Evolutionary conservation across 176 grass and related monocot species (phyloP).

Genomic region (Carex cristatella): DNA sequence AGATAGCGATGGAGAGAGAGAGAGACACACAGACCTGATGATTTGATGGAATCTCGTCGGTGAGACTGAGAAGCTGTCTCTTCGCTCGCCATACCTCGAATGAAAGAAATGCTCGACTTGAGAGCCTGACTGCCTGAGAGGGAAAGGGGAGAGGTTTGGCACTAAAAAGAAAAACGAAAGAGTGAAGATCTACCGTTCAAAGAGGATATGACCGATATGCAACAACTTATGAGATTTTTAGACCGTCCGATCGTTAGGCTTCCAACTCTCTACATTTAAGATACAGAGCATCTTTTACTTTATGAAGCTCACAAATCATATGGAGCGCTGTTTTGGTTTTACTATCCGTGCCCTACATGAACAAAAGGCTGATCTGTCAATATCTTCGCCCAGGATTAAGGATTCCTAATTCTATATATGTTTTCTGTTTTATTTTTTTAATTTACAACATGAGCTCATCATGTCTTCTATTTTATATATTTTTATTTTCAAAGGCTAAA

Average conservation of each 20-base stretch:
- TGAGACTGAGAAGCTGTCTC: background rate
- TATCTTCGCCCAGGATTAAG: too few species aligned
- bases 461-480: too few species aligned
- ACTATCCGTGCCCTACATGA: too few species aligned
- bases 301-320: too few species aligned
- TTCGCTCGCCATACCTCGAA: conserved; percentile 9
- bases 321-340: too few species aligned
- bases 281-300: too few species aligned
- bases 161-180: background rate
- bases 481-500: too few species aligned
- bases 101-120: background rate
- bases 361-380: too few species aligned
- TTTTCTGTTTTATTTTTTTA: too few species aligned
- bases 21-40: conserved; percentile 19
- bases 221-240: background rate
- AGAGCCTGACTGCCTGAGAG: background rate
- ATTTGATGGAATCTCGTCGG: conserved; percentile 16
- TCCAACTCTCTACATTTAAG: too few species aligned
- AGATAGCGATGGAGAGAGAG: background rate
- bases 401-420: too few species aligned
- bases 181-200: background rate
- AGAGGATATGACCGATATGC: background rate
- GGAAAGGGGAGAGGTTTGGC: background rate
- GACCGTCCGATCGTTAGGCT: background rate
- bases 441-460: too few species aligned